Evolutionary conservation across 352 stramenopile genomes (phyloP).

Genomic region (Pythium folliculosum): DNA sequence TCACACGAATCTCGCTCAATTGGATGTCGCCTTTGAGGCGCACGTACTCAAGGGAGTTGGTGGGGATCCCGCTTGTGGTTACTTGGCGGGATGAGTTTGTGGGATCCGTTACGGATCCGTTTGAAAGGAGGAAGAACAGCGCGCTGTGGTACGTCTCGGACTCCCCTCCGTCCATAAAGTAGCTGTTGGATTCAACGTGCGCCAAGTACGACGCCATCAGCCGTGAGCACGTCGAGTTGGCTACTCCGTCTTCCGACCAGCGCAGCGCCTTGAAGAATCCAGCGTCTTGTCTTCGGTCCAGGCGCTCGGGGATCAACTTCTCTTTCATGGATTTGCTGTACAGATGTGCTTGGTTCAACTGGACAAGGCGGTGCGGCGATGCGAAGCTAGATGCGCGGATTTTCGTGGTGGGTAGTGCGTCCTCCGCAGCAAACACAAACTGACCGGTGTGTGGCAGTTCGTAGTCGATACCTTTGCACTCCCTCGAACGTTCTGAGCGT

Average conservation of each 20-base stretch:
- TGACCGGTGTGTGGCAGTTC: conserved; percentile 27
- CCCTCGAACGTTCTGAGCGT: conserved; percentile 27
- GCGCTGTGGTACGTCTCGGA: background rate
- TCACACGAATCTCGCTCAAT: conserved; percentile 11
- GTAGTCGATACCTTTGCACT: conserved; percentile 41
- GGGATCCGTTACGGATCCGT: conserved; percentile 16
- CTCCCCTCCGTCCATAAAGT: conserved; percentile 5
- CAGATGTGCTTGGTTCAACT: conserved; percentile 7
- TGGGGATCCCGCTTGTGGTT: background rate
- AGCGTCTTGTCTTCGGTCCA: background rate
- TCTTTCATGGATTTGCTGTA: background rate
- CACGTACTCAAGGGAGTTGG: conserved; percentile 5
- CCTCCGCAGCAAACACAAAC: conserved; percentile 10
- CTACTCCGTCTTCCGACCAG: background rate
- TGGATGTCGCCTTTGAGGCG: conserved; percentile 20
- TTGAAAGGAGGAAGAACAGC: conserved; percentile 11
- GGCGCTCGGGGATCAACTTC: conserved; percentile 1
- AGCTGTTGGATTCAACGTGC: conserved; percentile 10
- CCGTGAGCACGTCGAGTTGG: conserved; percentile 2
- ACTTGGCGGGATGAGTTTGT: conserved; percentile 6
- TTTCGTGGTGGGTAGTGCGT: background rate
- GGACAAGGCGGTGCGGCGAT: conserved; percentile 13
- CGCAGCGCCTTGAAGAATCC: background rate
- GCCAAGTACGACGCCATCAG: conserved; percentile 16
- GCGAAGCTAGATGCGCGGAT: background rate